A percentile compares a stretch with the other conserved stretches of the same genome.
These are phyloP conservation scores for Pelargonium myrrhifolium DNA, from an alignment of 441 rosid species.

Conservation along the genomic window DNA sequence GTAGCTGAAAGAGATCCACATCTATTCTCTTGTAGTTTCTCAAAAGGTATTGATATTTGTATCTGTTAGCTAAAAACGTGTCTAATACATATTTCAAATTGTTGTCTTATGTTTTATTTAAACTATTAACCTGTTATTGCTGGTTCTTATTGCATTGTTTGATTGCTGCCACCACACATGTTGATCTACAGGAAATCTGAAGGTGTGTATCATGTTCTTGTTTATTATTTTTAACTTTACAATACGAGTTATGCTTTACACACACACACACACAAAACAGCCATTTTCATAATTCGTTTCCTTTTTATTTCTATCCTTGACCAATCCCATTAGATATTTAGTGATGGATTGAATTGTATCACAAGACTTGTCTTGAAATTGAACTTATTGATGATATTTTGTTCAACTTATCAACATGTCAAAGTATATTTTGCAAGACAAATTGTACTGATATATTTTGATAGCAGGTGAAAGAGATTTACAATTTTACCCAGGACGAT, in stretches of 20 bases:
- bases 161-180: slow-evolving; percentile 20
- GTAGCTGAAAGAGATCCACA: slow-evolving; percentile 85
- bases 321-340: too few species aligned
- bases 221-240: slow-evolving; percentile 5
- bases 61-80: slow-evolving; percentile 8
- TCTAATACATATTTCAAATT: slow-evolving; percentile 15
- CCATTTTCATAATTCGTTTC: background rate
- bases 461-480: slow-evolving; percentile 69
- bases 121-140: slow-evolving; percentile 11
- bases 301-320: background rate
- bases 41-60: slow-evolving; percentile 40
- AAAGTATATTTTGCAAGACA: background rate
- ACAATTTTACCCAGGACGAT: slow-evolving; percentile 82
- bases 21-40: slow-evolving; percentile 72
- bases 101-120: slow-evolving; percentile 3
- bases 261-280: background rate
- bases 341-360: background rate
- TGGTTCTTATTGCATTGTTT: slow-evolving; percentile 24
- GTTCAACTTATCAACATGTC: background rate
- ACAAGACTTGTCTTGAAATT: background rate
- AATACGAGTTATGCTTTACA: background rate
- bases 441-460: slow-evolving; percentile 4
- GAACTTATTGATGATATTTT: background rate
- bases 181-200: slow-evolving; percentile 57
- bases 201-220: slow-evolving; percentile 37